Conservation (phyloP, 2,329 filamentous ascomycete genomes). For the Cercospora janseana region DNA sequence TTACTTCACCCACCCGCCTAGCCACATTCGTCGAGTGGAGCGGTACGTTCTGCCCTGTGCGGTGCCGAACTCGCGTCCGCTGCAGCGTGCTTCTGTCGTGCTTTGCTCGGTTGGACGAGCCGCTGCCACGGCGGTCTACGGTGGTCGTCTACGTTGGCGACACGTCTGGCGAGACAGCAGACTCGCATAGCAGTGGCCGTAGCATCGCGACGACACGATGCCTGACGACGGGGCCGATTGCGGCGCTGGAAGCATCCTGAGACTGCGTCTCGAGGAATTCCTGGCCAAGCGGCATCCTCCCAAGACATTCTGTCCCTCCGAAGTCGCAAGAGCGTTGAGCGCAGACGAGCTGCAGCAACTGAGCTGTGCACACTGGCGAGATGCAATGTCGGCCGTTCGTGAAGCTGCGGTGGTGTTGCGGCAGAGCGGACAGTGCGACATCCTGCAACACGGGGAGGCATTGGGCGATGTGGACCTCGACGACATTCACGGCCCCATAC, state of each 20-base stretch:
- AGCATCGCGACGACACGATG: slow-evolving; percentile 12
- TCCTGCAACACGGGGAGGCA: slow-evolving; percentile 50
- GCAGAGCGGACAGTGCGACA: slow-evolving; percentile 45
- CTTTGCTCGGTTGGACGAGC: slow-evolving; percentile 2
- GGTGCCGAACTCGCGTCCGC: slow-evolving; percentile 8
- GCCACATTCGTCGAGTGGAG: slow-evolving; percentile 6
- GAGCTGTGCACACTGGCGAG: slow-evolving; percentile 44
- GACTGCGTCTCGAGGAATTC: slow-evolving; percentile 27
- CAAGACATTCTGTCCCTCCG: slow-evolving; percentile 55
- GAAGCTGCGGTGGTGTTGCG: slow-evolving; percentile 45
- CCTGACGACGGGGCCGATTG: slow-evolving; percentile 12
- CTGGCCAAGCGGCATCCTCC: slow-evolving; percentile 38
- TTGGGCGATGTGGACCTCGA: slow-evolving; percentile 36
- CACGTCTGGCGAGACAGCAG: slow-evolving; percentile 13
- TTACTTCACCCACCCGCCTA: slow-evolving; percentile 9
- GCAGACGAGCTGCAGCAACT: slow-evolving; percentile 39
- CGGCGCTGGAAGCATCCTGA: slow-evolving; percentile 14
- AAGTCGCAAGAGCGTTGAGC: slow-evolving; percentile 50
- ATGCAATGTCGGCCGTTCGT: slow-evolving; percentile 49
- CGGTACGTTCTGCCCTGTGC: slow-evolving; percentile 1
- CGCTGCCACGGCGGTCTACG: slow-evolving; percentile 15
- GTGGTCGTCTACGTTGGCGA: slow-evolving; percentile 7
- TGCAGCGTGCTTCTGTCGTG: slow-evolving; percentile 3
- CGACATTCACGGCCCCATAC: slow-evolving; percentile 49
- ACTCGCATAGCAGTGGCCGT: too few species aligned